Percentiles rank a stretch among this genome's conserved stretches.
Conservation (phyloP, 208 protist species). For the Leishmania tarentolae region DNA sequence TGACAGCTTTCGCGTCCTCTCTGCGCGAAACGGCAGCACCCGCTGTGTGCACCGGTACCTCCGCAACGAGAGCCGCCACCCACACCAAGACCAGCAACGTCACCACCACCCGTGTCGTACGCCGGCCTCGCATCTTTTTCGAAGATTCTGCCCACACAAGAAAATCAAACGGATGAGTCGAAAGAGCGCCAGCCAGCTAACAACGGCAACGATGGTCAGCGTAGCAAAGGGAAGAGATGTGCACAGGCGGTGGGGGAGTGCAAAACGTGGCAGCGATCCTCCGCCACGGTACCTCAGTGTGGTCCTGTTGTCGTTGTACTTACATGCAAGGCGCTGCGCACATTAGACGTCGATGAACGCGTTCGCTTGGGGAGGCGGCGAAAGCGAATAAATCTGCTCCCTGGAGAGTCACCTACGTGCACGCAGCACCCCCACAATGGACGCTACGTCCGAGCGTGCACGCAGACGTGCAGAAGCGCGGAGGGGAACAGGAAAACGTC, state of each 20-base stretch:
- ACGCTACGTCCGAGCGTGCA: not conserved
- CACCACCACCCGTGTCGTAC: conserved; percentile 5
- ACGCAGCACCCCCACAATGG: not conserved
- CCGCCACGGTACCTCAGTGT: not conserved
- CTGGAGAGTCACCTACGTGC: not conserved
- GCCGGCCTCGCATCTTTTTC: not conserved
- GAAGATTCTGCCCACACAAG: not conserved
- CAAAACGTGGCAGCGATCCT: not conserved
- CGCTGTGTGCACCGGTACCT: conserved; percentile 3
- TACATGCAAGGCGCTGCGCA: not conserved
- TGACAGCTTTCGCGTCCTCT: conserved; percentile 13
- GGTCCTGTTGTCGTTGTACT: not conserved
- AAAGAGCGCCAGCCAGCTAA: not conserved
- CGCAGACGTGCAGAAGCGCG: not conserved
- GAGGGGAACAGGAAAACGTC: not conserved
- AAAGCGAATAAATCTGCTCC: not conserved
- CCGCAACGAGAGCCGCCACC: not conserved
- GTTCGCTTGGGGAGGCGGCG: not conserved
- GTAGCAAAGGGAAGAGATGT: too few species aligned
- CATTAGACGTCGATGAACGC: not conserved
- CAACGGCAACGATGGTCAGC: not conserved
- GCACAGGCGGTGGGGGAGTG: not conserved
- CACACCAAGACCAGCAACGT: conserved; percentile 15
- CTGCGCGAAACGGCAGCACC: not conserved
- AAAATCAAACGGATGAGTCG: not conserved